phyloP scores from a whole-genome alignment of 257 asterid genomes.

The Avicennia marina region DNA sequence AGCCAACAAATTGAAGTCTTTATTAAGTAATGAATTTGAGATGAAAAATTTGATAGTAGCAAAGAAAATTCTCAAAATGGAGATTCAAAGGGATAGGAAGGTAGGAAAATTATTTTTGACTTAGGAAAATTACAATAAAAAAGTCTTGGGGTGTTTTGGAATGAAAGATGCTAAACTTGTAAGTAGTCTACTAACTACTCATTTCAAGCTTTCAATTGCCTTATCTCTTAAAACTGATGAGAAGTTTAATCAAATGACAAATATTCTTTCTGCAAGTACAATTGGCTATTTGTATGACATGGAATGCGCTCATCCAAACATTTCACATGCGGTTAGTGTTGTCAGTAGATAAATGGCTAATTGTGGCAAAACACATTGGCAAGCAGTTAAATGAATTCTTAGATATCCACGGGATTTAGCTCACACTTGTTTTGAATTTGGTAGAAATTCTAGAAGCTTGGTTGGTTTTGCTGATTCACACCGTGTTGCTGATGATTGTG shows the following conservation, averaged over 20 bases:
- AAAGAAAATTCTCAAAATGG: constrained; percentile 7
- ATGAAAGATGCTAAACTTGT: too few species aligned
- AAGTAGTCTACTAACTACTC: neutral
- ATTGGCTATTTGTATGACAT: neutral
- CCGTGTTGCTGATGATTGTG: neutral
- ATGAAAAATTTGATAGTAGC: constrained; percentile 15
- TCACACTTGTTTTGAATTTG: neutral
- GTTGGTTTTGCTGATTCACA: neutral
- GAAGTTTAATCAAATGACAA: neutral
- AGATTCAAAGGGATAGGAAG: neutral
- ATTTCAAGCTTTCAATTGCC: neutral
- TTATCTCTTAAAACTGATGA: neutral
- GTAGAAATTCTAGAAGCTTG: neutral
- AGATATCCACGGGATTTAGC: too few species aligned
- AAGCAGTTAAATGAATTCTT: neutral
- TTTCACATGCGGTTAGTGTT: neutral
- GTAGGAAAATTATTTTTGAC: neutral
- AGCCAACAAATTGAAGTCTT: neutral
- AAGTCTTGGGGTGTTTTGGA: neutral
- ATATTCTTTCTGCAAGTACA: neutral
- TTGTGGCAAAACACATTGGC: neutral
- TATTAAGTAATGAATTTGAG: constrained; percentile 8
- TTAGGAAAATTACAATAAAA: neutral
- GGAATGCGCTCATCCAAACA: neutral
- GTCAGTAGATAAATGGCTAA: neutral